These are phyloP conservation scores for Oehlia diaphana DNA, from an alignment of 192 early-diverging fungal species.

Conservation along the genomic window DNA sequence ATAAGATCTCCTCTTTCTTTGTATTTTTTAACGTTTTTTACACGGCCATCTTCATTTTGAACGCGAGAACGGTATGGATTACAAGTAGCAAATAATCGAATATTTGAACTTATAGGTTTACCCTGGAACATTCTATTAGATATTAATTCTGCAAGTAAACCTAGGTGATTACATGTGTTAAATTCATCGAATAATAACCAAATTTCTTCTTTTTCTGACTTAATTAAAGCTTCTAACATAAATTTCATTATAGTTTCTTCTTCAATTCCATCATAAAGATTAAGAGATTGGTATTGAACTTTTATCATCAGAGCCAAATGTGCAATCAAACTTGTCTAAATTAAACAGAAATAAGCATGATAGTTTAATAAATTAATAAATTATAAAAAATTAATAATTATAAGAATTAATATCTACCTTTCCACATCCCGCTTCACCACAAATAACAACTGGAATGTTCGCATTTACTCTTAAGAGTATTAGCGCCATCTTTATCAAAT, in stretches of 20 bases:
- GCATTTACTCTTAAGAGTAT: slow-evolving; percentile 18
- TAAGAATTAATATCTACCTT: not conserved
- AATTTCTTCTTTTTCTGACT: slow-evolving; percentile 13
- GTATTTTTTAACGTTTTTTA: not conserved
- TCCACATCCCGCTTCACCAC: slow-evolving; percentile 22
- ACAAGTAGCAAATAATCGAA: not conserved
- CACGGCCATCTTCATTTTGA: too few species aligned
- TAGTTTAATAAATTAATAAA: not conserved
- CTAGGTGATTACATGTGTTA: slow-evolving; percentile 12
- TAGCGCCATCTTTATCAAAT: slow-evolving; percentile 24
- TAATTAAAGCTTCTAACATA: not conserved
- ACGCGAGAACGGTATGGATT: not conserved
- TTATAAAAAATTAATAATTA: too few species aligned
- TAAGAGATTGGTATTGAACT: slow-evolving; percentile 7
- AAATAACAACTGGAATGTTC: slow-evolving; percentile 24
- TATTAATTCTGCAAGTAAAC: slow-evolving; percentile 16
- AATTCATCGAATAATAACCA: slow-evolving; percentile 30
- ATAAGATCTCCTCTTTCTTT: slow-evolving; percentile 1
- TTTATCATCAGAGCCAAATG: not conserved
- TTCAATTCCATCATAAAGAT: slow-evolving; percentile 15
- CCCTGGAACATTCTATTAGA: not conserved
- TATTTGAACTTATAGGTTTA: slow-evolving; percentile 3
- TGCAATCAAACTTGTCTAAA: slow-evolving; percentile 16
- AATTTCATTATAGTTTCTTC: slow-evolving; percentile 4
- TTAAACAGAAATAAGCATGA: not conserved